Conservation (phyloP, 2,329 filamentous ascomycete genomes). For the Xylaria sp. region DNA sequence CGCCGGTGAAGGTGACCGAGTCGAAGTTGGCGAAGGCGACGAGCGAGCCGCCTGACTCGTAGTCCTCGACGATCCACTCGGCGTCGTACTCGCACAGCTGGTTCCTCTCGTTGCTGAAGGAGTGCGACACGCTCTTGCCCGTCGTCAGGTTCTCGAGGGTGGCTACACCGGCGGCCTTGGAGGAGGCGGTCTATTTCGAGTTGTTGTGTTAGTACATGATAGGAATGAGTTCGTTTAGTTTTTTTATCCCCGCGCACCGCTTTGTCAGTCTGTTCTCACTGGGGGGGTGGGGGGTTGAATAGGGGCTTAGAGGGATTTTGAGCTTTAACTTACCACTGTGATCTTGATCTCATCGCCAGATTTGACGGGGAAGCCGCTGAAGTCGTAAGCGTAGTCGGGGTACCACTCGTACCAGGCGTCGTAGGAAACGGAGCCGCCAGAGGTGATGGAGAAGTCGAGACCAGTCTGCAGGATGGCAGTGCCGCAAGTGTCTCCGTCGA, state of each 20-base stretch:
- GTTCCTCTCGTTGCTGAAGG: constrained; percentile 57
- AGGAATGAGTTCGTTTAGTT: background rate
- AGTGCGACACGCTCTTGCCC: constrained; percentile 63
- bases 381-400: constrained; percentile 66
- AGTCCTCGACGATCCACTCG: constrained; percentile 73
- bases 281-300: background rate
- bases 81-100: constrained; percentile 66
- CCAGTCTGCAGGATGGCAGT: constrained; percentile 67
- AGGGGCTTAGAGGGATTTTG: constrained; percentile 6
- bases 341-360: constrained; percentile 47
- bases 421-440: constrained; percentile 55
- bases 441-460: constrained; percentile 64
- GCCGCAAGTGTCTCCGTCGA: constrained; percentile 68
- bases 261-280: no score
- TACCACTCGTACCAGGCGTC: constrained; percentile 72
- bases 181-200: constrained; percentile 30
- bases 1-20: constrained; percentile 56
- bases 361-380: constrained; percentile 56
- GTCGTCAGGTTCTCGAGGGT: constrained; percentile 60
- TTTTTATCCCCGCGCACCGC: background rate
- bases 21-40: constrained; percentile 61
- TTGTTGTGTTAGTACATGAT: background rate
- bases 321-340: constrained; percentile 40
- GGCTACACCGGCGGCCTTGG: constrained; percentile 36
- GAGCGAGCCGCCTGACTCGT: constrained; percentile 53